Evolutionary conservation across 352 stramenopile genomes (phyloP).

Genomic region (Pythium dissimile): DNA sequence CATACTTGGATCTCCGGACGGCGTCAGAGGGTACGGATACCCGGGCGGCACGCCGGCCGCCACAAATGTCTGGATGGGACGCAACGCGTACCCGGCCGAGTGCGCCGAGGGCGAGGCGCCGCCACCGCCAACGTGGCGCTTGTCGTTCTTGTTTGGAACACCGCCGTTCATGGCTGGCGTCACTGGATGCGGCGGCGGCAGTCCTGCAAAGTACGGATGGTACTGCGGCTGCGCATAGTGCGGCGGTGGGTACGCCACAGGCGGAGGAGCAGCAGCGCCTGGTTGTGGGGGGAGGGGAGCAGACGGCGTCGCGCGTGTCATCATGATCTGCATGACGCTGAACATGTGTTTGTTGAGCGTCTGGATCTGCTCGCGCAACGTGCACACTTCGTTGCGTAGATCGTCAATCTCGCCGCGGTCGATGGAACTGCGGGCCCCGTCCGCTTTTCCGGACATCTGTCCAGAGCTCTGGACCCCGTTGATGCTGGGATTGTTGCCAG

Average conservation of each 20-base stretch:
- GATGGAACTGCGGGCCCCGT: slow-evolving; percentile 21
- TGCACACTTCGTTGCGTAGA: slow-evolving; percentile 47
- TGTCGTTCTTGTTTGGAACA: not conserved
- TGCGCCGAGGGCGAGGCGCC: not conserved
- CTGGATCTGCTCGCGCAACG: slow-evolving; percentile 61
- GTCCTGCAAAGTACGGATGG: not conserved
- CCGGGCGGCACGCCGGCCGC: not conserved
- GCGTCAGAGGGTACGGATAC: slow-evolving; percentile 13
- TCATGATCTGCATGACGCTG: slow-evolving; percentile 49
- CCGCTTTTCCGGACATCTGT: not conserved
- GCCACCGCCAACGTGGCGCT: not conserved
- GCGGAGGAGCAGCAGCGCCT: not conserved
- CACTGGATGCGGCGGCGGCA: slow-evolving; percentile 9
- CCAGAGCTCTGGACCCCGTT: too few species aligned
- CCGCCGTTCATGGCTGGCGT: not conserved
- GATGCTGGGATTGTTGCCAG: too few species aligned
- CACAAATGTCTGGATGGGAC: slow-evolving; percentile 17
- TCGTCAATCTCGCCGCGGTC: slow-evolving; percentile 76
- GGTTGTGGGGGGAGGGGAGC: not conserved
- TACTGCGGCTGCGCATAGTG: not conserved
- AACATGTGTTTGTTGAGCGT: slow-evolving; percentile 67
- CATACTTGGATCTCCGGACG: slow-evolving; percentile 16
- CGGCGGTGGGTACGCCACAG: not conserved
- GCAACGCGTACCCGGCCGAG: slow-evolving; percentile 14
- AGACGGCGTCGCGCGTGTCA: slow-evolving; percentile 18